Base-by-base conservation (phyloP, 2,329 filamentous ascomycete species). In the Paecilomyces niveus region DNA sequence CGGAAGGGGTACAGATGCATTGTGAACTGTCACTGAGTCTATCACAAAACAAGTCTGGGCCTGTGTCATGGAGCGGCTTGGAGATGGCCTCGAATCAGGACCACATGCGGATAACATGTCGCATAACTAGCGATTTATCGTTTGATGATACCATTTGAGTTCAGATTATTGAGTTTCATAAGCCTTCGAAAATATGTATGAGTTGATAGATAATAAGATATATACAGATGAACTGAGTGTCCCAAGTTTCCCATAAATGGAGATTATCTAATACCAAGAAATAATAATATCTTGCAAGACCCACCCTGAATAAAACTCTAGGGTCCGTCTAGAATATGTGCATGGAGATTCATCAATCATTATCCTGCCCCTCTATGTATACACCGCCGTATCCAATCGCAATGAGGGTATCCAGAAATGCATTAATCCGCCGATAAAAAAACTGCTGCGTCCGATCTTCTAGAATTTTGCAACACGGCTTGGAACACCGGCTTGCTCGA, bases 401-500 rank as follows among this genome's bases (percentile, higher is more conserved):
- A 45, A 45, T 45, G 39, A 45, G 39, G 39, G 39, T 45, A 45
- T 45, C 39, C 39, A 45, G 35, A 45, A 45, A 45, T 45, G 39
- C n/a, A 45, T 45, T 18, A 45, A 45, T 21, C 39, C n/a, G n/a
- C 39, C 39, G n/a, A 54, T 13, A 61, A 59, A 11, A 53, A 54
- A 50, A 56, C 22, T 13, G 24, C 45, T 22, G 54, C 58, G 51
- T 33, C 35, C 15, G 32, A 21, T 4, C 35, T 52, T 45, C 39
- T 32, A 58, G 32, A 58, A 60, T 22, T 58, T 60, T 33, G 59
- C 45, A 32, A 59, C 60, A 45, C 65, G 70, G 55, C 61, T 63
- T 10, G 68, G 69, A 9, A 73, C 75, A 26, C 74, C 76, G 9
- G 76, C 73, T 61, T 75, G 65, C 54, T 70, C 68, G 33, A 79